phyloP scores from a whole-genome alignment of 345 rosid species.

The Eucalyptus cloeziana region DNA sequence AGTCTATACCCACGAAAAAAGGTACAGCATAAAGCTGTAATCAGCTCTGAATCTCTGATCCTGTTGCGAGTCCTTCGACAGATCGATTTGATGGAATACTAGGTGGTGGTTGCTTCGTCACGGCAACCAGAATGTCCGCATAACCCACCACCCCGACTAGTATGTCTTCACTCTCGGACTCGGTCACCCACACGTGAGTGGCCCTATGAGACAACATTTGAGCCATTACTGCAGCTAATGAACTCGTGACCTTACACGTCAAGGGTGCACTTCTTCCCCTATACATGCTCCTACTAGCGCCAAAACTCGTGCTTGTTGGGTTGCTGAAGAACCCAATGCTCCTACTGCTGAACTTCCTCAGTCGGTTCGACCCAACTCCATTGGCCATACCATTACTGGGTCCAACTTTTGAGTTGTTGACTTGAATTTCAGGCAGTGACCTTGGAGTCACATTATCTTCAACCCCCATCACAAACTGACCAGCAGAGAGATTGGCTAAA shows the following conservation, averaged over 20 bases:
- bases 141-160: conserved; percentile 83
- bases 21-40: not conserved
- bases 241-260: conserved; percentile 78
- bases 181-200: conserved; percentile 93
- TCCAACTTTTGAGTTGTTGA: conserved; percentile 18
- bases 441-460: conserved; percentile 69
- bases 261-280: conserved; percentile 91
- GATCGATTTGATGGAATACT: conserved; percentile 21
- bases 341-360: conserved; percentile 76
- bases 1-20: not conserved
- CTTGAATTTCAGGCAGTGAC: conserved; percentile 40
- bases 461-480: conserved; percentile 95
- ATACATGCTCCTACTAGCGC: conserved; percentile 74
- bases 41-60: conserved; percentile 40
- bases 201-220: conserved; percentile 97
- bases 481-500: conserved; percentile 78
- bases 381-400: conserved; percentile 10
- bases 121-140: conserved; percentile 73
- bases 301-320: conserved; percentile 40
- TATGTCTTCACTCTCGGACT: conserved; percentile 64
- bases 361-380: conserved; percentile 29
- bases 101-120: conserved; percentile 57
- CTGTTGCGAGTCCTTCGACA: conserved; percentile 17
- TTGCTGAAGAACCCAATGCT: conserved; percentile 67
- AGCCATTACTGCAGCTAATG: conserved; percentile 95